phyloP scores from a whole-genome alignment of 2,329 filamentous ascomycete genomes.

The Xylogone sp. region DNA sequence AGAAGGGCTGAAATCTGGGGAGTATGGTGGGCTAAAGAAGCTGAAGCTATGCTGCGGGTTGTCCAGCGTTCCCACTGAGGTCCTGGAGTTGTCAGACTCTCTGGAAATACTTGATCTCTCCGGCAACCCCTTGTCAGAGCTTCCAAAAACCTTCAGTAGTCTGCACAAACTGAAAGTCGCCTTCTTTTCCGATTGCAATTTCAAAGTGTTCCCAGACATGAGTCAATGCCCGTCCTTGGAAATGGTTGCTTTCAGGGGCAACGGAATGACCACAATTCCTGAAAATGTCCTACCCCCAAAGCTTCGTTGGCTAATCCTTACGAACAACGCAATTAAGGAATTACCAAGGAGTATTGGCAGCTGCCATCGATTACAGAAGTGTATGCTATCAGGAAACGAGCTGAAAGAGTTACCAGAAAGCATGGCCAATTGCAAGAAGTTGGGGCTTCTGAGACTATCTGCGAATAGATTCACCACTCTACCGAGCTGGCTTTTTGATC shows the following conservation, averaged over 20 bases:
- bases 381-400: constrained; percentile 45
- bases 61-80: constrained; percentile 33
- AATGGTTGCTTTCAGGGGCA: constrained; percentile 45
- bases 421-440: constrained; percentile 40
- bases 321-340: constrained; percentile 36
- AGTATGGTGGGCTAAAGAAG: constrained; percentile 21
- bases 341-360: constrained; percentile 39
- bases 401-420: constrained; percentile 35
- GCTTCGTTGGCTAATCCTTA: constrained; percentile 45
- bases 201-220: constrained; percentile 39
- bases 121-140: constrained; percentile 34
- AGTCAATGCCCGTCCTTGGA: constrained; percentile 41
- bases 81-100: constrained; percentile 36
- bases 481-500: constrained; percentile 39
- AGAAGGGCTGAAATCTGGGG: constrained; percentile 12
- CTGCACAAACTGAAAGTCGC: constrained; percentile 41
- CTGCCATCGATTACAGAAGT: constrained; percentile 41
- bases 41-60: constrained; percentile 23
- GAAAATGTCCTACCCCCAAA: constrained; percentile 37
- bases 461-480: constrained; percentile 36
- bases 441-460: constrained; percentile 40
- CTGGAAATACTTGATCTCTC: constrained; percentile 47
- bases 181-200: constrained; percentile 44
- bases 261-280: constrained; percentile 39
- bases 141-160: constrained; percentile 35